These are phyloP conservation scores for Heimioporus punctisporus DNA, from an alignment of 1,284 basidiomycete species.

Conservation along the genomic window DNA sequence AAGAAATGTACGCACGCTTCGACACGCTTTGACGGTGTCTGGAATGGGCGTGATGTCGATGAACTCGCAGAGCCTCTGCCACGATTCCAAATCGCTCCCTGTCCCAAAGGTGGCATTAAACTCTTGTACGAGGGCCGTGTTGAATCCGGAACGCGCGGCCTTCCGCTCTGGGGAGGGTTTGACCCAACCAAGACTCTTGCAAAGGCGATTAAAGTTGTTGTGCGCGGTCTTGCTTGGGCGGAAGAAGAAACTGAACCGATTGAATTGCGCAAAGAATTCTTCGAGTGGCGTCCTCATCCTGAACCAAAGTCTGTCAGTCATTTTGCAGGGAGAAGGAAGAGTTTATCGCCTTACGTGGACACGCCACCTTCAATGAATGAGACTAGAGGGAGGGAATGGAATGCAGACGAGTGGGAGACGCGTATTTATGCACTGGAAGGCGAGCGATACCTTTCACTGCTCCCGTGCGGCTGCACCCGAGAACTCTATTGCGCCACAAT, in stretches of 20 bases:
- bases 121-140: background rate
- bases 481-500: no score
- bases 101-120: background rate
- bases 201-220: background rate
- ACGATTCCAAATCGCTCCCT: background rate
- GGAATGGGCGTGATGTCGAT: conserved; percentile 1
- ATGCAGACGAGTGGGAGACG: no score
- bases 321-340: no score
- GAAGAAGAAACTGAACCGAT: background rate
- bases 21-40: background rate
- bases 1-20: background rate
- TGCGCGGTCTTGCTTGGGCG: background rate
- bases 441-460: no score
- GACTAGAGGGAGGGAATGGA: no score
- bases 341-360: no score
- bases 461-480: no score
- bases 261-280: background rate
- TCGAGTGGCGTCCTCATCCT: background rate
- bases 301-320: no score
- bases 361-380: no score
- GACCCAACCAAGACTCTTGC: background rate
- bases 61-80: background rate
- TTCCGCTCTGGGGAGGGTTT: no score
- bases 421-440: no score
- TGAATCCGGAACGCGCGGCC: background rate